Conservation (phyloP, 2,329 filamentous ascomycete genomes). For the Cadophora sp. region DNA sequence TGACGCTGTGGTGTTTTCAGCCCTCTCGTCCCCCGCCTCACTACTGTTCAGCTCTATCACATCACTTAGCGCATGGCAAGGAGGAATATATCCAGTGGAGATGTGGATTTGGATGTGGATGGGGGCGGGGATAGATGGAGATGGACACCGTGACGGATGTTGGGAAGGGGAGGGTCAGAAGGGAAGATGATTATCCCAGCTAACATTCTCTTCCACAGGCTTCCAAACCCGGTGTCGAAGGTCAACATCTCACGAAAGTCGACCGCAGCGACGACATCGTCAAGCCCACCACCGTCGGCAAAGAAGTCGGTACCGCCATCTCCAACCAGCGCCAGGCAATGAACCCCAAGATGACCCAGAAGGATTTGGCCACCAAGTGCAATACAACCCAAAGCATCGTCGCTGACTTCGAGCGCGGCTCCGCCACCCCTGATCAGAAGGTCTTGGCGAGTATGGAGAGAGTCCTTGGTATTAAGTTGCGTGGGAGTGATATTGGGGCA, state of each 20-base stretch:
- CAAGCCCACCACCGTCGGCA: conserved; percentile 91
- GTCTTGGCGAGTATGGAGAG: conserved; percentile 79
- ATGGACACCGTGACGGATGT: neutral
- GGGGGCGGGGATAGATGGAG: too few relatives aligned
- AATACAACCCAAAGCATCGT: conserved; percentile 84
- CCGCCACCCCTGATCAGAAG: conserved; percentile 82
- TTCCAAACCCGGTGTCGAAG: conserved; percentile 69
- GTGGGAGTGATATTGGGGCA: conserved; percentile 83
- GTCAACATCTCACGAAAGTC: conserved; percentile 96
- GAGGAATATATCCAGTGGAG: too few relatives aligned
- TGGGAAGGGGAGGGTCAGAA: neutral
- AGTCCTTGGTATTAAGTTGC: conserved; percentile 85
- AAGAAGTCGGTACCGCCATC: conserved; percentile 83
- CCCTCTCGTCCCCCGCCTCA: conserved; percentile 8
- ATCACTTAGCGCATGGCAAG: neutral
- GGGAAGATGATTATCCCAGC: conserved; percentile 3
- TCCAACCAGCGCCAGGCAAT: conserved; percentile 78
- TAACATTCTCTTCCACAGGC: conserved; percentile 46
- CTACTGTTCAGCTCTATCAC: neutral
- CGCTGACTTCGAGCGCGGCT: conserved; percentile 84
- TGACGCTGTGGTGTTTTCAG: neutral
- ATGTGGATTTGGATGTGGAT: too few relatives aligned
- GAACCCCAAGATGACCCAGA: conserved; percentile 96
- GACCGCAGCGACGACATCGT: conserved; percentile 97
- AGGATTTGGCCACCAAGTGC: conserved; percentile 83